These are phyloP conservation scores for Syncephalastrum contaminatum DNA, from an alignment of 371 early-diverging fungal species.

Conservation along the genomic window DNA sequence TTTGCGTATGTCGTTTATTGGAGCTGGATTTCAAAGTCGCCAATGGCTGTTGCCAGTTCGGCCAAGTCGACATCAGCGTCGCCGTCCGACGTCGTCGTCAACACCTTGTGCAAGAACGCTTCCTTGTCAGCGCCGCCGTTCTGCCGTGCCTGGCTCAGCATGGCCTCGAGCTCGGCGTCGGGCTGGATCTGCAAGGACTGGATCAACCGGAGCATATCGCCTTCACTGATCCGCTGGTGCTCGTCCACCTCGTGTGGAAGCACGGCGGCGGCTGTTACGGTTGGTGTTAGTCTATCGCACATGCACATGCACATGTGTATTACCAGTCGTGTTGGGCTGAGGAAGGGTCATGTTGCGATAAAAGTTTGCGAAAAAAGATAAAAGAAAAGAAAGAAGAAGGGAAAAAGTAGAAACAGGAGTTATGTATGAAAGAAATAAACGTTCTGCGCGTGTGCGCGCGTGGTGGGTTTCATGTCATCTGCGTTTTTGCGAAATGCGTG, in stretches of 20 bases:
- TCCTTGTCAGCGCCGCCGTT: conserved; percentile 15
- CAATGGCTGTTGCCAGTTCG: conserved; percentile 18
- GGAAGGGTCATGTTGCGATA: too few relatives aligned
- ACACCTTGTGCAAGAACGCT: conserved; percentile 8
- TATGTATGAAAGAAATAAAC: too few relatives aligned
- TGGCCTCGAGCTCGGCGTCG: conserved; percentile 7
- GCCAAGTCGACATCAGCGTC: conserved; percentile 8
- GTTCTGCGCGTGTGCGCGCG: too few relatives aligned
- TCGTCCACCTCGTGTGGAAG: background rate
- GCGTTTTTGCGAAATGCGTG: too few relatives aligned
- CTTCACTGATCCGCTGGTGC: conserved; percentile 10
- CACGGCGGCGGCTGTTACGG: background rate
- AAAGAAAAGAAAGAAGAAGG: too few relatives aligned
- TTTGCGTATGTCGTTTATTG: background rate
- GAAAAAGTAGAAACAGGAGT: too few relatives aligned
- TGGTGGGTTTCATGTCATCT: too few relatives aligned
- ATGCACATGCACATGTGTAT: background rate
- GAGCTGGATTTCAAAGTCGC: conserved; percentile 19
- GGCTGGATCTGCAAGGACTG: conserved; percentile 9
- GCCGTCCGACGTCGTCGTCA: conserved; percentile 5
- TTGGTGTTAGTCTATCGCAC: too few relatives aligned
- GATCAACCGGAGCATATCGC: conserved; percentile 14
- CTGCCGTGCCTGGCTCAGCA: conserved; percentile 11
- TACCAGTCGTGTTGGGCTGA: background rate
- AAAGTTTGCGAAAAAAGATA: too few relatives aligned